A percentile compares a stretch with the other conserved stretches of the same genome.
Evolutionary conservation across 805 yeast species (phyloP).

Genomic region (Lipomyces chichibuensis): DNA sequence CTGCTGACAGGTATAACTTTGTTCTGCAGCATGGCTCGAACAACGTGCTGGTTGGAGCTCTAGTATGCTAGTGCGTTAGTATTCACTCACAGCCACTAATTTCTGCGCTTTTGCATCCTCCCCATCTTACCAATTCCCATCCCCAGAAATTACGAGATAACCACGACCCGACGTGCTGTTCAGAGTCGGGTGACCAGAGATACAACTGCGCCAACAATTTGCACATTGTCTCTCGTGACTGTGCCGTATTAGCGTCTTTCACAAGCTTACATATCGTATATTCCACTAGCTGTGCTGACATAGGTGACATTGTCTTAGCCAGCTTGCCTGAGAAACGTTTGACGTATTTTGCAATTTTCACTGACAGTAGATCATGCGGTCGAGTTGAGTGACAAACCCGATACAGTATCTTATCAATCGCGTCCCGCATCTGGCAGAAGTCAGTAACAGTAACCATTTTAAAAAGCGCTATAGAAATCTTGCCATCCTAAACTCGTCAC

Average conservation of each 20-base stretch:
- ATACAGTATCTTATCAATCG: too few relatives aligned
- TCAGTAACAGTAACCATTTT: too few relatives aligned
- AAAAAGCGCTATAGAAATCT: too few relatives aligned
- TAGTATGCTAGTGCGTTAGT: background rate
- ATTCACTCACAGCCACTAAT: background rate
- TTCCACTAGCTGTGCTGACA: background rate
- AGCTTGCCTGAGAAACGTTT: background rate
- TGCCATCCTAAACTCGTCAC: too few relatives aligned
- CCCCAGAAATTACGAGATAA: background rate
- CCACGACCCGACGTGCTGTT: background rate
- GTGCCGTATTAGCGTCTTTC: background rate
- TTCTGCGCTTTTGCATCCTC: background rate
- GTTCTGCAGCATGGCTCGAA: background rate
- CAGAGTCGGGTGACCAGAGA: background rate
- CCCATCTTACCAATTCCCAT: background rate
- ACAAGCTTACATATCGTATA: background rate
- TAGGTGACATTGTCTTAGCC: background rate
- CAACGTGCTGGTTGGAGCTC: background rate
- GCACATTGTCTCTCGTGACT: background rate
- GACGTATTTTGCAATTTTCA: background rate
- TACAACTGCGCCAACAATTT: background rate
- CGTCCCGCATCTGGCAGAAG: too few relatives aligned
- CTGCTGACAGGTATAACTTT: background rate
- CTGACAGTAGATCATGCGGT: too few relatives aligned
- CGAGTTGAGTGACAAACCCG: too few relatives aligned